These are phyloP conservation scores for Sorghum bicolor DNA, from an alignment of 176 grass and related monocot species.

Conservation along the genomic window DNA sequence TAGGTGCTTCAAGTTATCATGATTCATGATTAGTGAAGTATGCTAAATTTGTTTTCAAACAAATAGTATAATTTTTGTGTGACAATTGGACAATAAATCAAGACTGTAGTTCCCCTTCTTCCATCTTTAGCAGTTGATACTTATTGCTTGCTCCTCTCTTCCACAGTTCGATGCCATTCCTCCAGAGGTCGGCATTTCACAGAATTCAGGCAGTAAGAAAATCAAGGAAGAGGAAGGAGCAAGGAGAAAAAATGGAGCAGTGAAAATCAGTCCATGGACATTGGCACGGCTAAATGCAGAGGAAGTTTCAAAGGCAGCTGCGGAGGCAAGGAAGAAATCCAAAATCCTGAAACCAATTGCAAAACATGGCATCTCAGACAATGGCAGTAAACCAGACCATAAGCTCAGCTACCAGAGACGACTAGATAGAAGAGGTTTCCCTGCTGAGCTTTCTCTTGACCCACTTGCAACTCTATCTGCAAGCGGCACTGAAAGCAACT, in stretches of 20 bases:
- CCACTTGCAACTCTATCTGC: constrained; percentile 71
- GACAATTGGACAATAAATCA: not conserved
- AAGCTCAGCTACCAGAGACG: constrained; percentile 36
- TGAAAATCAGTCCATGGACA: constrained; percentile 98
- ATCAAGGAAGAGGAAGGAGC: constrained; percentile 57
- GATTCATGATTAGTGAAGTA: not conserved
- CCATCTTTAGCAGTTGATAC: not conserved
- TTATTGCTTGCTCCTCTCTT: constrained; percentile 13
- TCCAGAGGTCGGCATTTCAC: constrained; percentile 68
- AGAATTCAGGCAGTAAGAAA: constrained; percentile 61
- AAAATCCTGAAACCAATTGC: constrained; percentile 72
- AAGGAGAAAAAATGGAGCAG: constrained; percentile 60
- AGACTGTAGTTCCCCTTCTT: not conserved
- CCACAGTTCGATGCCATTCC: constrained; percentile 87
- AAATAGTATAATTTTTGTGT: not conserved
- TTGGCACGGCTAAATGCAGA: constrained; percentile 92
- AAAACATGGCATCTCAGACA: constrained; percentile 39
- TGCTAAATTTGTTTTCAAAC: constrained; percentile 13
- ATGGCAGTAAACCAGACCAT: constrained; percentile 27
- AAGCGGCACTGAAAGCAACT: constrained; percentile 55
- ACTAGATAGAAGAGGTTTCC: constrained; percentile 43
- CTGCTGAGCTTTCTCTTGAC: constrained; percentile 66
- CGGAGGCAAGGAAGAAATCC: constrained; percentile 83
- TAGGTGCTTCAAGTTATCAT: not conserved
- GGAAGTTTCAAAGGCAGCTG: constrained; percentile 94